Base-by-base conservation (phyloP, 768 basidiomycete genomes). In the Lactifluus echinatus region DNA sequence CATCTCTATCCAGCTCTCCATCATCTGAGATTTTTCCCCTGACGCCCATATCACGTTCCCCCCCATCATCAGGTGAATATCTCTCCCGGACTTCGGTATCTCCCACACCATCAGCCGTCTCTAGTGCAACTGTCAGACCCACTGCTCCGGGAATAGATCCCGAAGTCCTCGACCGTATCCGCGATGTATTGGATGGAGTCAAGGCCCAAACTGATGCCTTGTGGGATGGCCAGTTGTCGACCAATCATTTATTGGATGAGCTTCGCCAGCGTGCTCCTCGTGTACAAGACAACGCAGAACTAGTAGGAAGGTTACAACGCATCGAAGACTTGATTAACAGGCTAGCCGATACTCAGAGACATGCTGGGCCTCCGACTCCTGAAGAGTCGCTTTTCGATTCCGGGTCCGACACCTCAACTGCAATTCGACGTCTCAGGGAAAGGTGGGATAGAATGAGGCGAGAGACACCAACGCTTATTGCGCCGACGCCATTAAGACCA, bases 171-270 rank as follows among this genome's bases (percentile, higher is more conserved):
- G 72, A 74, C 14, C 73, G 76, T 33, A 69, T 88, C 39, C 75
- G 77, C 15, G 76, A 76, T 4, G 73, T 84, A 28, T 64, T 93
- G 44, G 72, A 78, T 15, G 76, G 73, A 12, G 74, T 93, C 43
- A 75, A 81, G 43, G 78, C 80, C 7, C 80, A 84, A 62, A 74
- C 84, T 7, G 72, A 74, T 10, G 79, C 76, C 8, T 68, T 95
- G 21, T 74, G 80, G 69, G 76, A 86, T 47, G 81, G 78, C 5
- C 89, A 94, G 68, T 64, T 68, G 0, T 72, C 77, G 0, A 79
- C 85, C 7, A 82, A 83, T 50, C 75, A 78, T 29, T 71, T 82
- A 57, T 69, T 93, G 34, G 80, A 86, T 55, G 79, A 83, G 24
- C 71, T 93, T 52, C 77, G 79, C 19, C 74, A 76, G 14, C 65